Evolutionary conservation across 2,329 filamentous ascomycete genomes (phyloP), one percentile per base, ranked within the genome.

Genomic region (Ilyonectria destructans): DNA sequence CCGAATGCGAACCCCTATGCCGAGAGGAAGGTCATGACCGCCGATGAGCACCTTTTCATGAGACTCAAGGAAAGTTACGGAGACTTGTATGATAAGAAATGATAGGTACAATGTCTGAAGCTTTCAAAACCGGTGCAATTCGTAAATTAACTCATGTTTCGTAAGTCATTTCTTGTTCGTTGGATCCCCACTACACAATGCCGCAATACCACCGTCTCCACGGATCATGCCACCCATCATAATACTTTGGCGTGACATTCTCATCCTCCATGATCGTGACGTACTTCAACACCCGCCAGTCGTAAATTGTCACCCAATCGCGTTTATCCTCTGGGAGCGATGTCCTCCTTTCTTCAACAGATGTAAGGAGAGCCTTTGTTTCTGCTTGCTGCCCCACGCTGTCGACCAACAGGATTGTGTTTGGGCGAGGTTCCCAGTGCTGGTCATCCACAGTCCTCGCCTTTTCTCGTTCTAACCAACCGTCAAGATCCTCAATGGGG

Each of bases 11-110:
- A 87, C 59, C 85, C 85, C 2, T 85, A 87, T 73, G 84, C 84
- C 1, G 84, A 86, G 72, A 84, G 84, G 58, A 88, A 85, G 77
- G 86, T 89, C 2, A 79, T 92, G 77, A 92, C 90, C 1, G 90
- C 90, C 2, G 84, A 87, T 71, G 88, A 92, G 77, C 90, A 92
- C 78, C 77, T 92, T 64, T 83, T 86, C 71, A 89, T 89, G 84
- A 83, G 90, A 62, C 79, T 92, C 59, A 86, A 82, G 68, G 89
- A 86, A 21, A 91, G 85, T 9, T 92, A 92, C 75, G 75, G 86
- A 9, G 81, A 85, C 23, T 68, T 91, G 72, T 91, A 91, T 74
- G 79, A 82, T 35, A 81, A 85, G 23, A 78, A 83, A 60, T 69
- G 74, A 35, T 69, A 75, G 49, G 15, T 13, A 52, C 29, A 62